Evolutionary conservation across 1,139 yeast species (phyloP), one percentile per base, ranked within the genome.

Genomic region (Pichia sp.): DNA sequence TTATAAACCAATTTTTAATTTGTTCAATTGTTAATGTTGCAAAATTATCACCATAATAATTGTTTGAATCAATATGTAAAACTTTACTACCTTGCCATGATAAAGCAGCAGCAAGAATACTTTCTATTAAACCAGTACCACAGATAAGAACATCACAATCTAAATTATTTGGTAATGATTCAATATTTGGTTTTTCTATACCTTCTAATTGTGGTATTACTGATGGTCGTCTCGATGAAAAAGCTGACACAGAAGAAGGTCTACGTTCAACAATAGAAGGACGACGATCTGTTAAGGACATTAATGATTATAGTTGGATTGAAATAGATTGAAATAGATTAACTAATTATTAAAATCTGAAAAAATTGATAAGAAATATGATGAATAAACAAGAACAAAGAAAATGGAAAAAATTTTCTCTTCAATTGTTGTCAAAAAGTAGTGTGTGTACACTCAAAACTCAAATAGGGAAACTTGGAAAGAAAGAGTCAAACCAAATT

Each of bases 11-110:
- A 46, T 74, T 72, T 61, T 83, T 81, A 56, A 89, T 68, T 66
- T 90, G 96, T 58, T 87, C 95, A 45, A 88, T 79, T 29, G 95
- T 85, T 51, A 92, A 69, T 11, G 96, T 86, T 5, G 97, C 90
- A 41, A 83, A 76, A 45, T 84, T 75, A 63, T 89, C 97, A 10
- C 98, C 99, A 61, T 92, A 92, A 65, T 86, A 83, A 37, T 78
- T 75, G 60, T 87, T 84, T 49, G 80, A 73, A 65, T 92, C 98
- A 43, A 92, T 79, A 65, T 92, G 98, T 48, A 92, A 72, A 25
- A 92, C 97, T 55, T 76, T 81, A 25, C 92, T 83, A 11, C 97
- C 97, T 61, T 88, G 96, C 97, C 98, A 92, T 18, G 97, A 85
- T 48, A 92, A 73, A 0, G 97, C 92, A 4, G 97, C 96, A 0